Percentiles rank a stretch among this genome's conserved stretches.
Conservation (phyloP, 257 asterid species). For the Capsicum rhomboideum region DNA sequence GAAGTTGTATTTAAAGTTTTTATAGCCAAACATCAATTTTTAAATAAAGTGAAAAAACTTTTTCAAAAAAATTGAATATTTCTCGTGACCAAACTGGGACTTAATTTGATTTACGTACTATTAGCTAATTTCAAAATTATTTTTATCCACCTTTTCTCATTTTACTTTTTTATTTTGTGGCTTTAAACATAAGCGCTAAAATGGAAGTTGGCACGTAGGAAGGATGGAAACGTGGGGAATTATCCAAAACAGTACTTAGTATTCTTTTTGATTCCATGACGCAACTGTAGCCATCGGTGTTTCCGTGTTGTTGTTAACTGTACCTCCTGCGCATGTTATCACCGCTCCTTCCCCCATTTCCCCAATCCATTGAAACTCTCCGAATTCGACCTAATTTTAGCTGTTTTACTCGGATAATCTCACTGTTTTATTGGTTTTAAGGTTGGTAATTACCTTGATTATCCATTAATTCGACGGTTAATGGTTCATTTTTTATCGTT, state of each 20-base stretch:
- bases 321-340: too few species aligned
- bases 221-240: not conserved
- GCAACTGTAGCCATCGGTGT: slow-evolving; percentile 10
- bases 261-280: not conserved
- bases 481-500: not conserved
- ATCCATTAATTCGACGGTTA: not conserved
- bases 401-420: not conserved
- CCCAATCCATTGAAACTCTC: not conserved
- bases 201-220: not conserved
- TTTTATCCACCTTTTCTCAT: too few species aligned
- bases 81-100: too few species aligned
- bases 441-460: not conserved
- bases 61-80: too few species aligned
- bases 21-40: too few species aligned
- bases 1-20: too few species aligned
- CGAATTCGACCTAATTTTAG: not conserved
- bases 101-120: too few species aligned
- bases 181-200: not conserved
- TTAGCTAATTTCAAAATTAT: too few species aligned
- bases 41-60: too few species aligned
- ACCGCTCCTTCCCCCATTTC: too few species aligned
- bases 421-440: not conserved
- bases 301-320: not conserved
- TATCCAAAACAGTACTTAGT: slow-evolving; percentile 1
- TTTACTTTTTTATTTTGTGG: too few species aligned